Conservation (phyloP, 2,329 filamentous ascomycete genomes). For the Pseudogymnoascus sp. region DNA sequence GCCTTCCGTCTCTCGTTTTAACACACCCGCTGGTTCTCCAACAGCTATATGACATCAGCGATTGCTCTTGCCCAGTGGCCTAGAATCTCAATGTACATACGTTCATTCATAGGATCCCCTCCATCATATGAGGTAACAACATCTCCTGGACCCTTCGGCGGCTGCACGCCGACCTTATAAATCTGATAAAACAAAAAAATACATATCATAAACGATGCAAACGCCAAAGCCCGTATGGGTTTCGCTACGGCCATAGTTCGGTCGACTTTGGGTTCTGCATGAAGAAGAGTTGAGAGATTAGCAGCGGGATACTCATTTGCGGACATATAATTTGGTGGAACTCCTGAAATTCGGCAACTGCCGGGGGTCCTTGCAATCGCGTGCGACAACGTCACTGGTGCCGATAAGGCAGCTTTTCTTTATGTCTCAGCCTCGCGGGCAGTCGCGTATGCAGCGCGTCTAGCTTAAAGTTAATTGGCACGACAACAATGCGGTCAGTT, state of each 20-base stretch:
- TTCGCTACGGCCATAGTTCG: slow-evolving; percentile 73
- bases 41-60: slow-evolving; percentile 51
- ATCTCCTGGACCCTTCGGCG: slow-evolving; percentile 37
- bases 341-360: slow-evolving; percentile 14
- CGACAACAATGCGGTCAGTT: slow-evolving; percentile 10
- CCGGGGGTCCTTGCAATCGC: slow-evolving; percentile 9
- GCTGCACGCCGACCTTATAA: slow-evolving; percentile 49
- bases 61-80: neutral
- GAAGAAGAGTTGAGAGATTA: neutral
- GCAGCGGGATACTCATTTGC: neutral
- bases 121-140: slow-evolving; percentile 54
- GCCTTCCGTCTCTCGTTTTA: slow-evolving; percentile 67
- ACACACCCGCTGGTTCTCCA: slow-evolving; percentile 70
- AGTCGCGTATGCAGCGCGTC: slow-evolving; percentile 13
- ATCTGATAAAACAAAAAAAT: slow-evolving; percentile 74
- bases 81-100: slow-evolving; percentile 46
- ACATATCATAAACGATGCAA: slow-evolving; percentile 65
- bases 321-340: neutral
- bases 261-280: slow-evolving; percentile 24
- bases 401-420: slow-evolving; percentile 9
- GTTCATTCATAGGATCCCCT: slow-evolving; percentile 79
- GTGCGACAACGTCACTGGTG: slow-evolving; percentile 10
- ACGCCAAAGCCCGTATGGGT: slow-evolving; percentile 73
- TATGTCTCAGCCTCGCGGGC: slow-evolving; percentile 1
- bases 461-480: slow-evolving; percentile 11